Base-by-base conservation (phyloP, 768 basidiomycete species). In the Russula ochroleuca region DNA sequence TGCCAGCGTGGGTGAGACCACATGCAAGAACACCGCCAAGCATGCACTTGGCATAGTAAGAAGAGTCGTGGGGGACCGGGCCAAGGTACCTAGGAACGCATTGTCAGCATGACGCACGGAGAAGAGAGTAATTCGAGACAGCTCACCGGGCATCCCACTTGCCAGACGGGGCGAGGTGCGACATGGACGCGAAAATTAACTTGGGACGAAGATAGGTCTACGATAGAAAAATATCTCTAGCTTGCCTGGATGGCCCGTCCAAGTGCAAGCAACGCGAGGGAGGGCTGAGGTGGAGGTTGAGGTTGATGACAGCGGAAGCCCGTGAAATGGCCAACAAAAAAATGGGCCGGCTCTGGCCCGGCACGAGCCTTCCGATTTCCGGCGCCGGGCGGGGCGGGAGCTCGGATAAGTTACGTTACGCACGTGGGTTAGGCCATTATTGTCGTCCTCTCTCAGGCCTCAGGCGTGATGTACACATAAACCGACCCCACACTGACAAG, bases 11-110 rank as follows among this genome's bases (percentile, higher is more conserved):
- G 67, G 92, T 94, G 73, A 90, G 25, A 77, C 92, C 92, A 70
- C 92, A 94, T 21, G 92, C 92, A 68, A 94, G 81, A 58, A 80
- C 80, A 83, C 92, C 92, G 72, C 91, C 92, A 69, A 94, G 83
- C 85, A 92, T 86, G 75, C 87, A 90, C 77, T 93, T 92, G 73
- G 85, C 74, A 74, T 92, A 92, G 81, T 92, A 92, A 54, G 77
- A 77, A 63, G 77, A 38, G 70, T 92, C 88, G 72, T 92, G 90
- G 64, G 86, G 86, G 62, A 91, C 83, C 70, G 90, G 86, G 47
- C 89, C 89, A 63, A 81, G 72, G 69, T 80, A 80, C 73, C 88
- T 89, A 23, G 17, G 8, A 38, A 38, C 33, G 41, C 43, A 58
- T 50, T 54, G 49, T 54, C 52, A 62, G 37, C 23, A 14, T 40